phyloP scores from a whole-genome alignment of 1,284 basidiomycete species.

The Sporisorium scitamineum region DNA sequence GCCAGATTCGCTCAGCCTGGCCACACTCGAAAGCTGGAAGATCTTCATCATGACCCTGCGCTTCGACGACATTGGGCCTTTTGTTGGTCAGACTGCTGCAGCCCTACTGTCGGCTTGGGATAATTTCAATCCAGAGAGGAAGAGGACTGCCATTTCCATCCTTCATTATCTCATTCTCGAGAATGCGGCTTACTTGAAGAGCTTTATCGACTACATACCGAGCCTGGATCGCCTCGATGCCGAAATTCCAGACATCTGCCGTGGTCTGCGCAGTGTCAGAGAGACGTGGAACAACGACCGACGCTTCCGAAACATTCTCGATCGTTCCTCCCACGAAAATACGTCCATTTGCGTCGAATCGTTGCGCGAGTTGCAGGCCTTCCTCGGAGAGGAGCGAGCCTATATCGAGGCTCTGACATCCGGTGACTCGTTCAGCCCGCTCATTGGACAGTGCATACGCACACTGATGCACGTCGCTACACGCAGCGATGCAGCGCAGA shows the following conservation, averaged over 20 bases:
- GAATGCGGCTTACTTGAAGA: constrained; percentile 72
- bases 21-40: constrained; percentile 85
- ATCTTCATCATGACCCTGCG: constrained; percentile 81
- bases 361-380: constrained; percentile 79
- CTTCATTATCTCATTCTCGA: constrained; percentile 81
- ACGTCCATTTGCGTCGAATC: constrained; percentile 82
- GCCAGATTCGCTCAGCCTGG: constrained; percentile 79
- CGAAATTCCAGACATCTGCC: constrained; percentile 65
- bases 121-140: constrained; percentile 75
- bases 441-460: constrained; percentile 79
- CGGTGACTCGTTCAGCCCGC: constrained; percentile 80
- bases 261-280: constrained; percentile 54
- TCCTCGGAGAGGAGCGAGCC: constrained; percentile 47
- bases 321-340: constrained; percentile 84
- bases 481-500: constrained; percentile 76
- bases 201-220: constrained; percentile 75
- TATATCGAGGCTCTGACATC: constrained; percentile 55
- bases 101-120: constrained; percentile 85
- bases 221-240: constrained; percentile 72
- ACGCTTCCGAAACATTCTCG: constrained; percentile 77
- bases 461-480: constrained; percentile 80
- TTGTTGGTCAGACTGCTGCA: constrained; percentile 89
- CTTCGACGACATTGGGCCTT: constrained; percentile 81
- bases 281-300: constrained; percentile 72
- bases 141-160: constrained; percentile 75